Base-by-base conservation (phyloP, 257 asterid species). In the Coffea eugenioides region DNA sequence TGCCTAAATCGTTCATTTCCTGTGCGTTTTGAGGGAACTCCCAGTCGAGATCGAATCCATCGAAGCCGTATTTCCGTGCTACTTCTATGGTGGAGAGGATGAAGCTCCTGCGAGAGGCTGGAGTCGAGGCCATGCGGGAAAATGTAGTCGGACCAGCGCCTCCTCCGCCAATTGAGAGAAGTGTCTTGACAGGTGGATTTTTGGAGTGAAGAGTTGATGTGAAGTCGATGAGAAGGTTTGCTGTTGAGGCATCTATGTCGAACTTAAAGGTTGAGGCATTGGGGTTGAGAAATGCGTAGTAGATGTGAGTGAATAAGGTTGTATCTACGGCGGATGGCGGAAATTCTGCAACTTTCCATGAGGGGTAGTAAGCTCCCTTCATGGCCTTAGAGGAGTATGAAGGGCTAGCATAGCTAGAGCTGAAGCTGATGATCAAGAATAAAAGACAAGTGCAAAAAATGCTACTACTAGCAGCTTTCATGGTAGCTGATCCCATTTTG, bases 41-140 rank as follows among this genome's bases (percentile, higher is more conserved):
- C 95, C 97, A 95, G 64, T 95, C 97, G 8, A 95, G 85, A 80
- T 95, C 98, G 18, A 92, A 71, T 51, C 98, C 98, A 13, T 93
- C 91, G 36, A 92, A 94, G 46, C 88, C 89, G 56, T 74, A 90
- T 27, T 81, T 84, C 36, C 97, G 75, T 0, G 97, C 98, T 3
- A 88, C 90, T 14, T 87, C 80, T n/a, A 94, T 89, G 89, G 87
- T 91, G 0, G 97, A 90, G 4, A 48, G 76, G 61, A 94, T 87
- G 87, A 94, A 94, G 8, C 41, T 77, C 59, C 77, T 69, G 9
- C 95, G 88, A 0, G 85, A 61, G 45, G 83, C 18, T 4, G 86
- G 9, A 59, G 23, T 41, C 3, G 94, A 82, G 0, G 90, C 96
- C 91, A 94, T 81, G 41, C 88, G 79, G 1, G 94, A 84, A 78